These are phyloP conservation scores for Salvia hispanica DNA, from an alignment of 257 asterid species.

Conservation along the genomic window DNA sequence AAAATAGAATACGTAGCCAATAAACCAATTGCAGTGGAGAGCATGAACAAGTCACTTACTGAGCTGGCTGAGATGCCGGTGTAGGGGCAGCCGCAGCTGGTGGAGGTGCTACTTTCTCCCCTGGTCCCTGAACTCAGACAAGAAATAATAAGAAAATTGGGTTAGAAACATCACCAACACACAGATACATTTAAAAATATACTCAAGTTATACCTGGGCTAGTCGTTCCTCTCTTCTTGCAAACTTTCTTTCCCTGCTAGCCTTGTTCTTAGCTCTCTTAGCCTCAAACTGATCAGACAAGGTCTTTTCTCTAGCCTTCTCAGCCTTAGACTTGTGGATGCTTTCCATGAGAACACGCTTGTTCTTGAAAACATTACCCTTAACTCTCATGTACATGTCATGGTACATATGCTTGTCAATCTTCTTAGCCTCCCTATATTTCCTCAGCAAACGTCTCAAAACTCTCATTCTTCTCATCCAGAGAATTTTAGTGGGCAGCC, in stretches of 20 bases:
- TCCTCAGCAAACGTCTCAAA: conserved; percentile 62
- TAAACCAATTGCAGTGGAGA: background rate
- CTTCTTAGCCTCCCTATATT: conserved; percentile 63
- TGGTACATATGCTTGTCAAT: conserved; percentile 73
- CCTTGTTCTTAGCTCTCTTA: conserved; percentile 50
- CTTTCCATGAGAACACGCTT: conserved; percentile 73
- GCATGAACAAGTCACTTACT: conserved; percentile 28
- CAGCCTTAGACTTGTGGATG: conserved; percentile 71
- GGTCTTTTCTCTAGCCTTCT: conserved; percentile 76
- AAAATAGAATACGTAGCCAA: background rate
- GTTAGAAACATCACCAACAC: background rate
- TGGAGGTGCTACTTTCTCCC: conserved; percentile 44
- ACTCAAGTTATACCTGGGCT: conserved; percentile 39
- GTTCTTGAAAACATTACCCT: conserved; percentile 75
- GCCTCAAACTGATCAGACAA: conserved; percentile 74
- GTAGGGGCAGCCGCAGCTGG: conserved; percentile 37
- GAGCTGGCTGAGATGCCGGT: conserved; percentile 41
- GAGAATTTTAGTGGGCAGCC: conserved; percentile 62
- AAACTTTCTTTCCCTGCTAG: conserved; percentile 52
- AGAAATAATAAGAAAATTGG: background rate
- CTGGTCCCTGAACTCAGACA: conserved; percentile 44
- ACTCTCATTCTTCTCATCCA: conserved; percentile 78
- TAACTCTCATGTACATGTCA: conserved; percentile 74
- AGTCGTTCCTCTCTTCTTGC: conserved; percentile 56
- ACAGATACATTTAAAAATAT: too few relatives aligned